Base-by-base conservation (phyloP, 1,284 basidiomycete genomes). In the Apiotrichum siamense region DNA sequence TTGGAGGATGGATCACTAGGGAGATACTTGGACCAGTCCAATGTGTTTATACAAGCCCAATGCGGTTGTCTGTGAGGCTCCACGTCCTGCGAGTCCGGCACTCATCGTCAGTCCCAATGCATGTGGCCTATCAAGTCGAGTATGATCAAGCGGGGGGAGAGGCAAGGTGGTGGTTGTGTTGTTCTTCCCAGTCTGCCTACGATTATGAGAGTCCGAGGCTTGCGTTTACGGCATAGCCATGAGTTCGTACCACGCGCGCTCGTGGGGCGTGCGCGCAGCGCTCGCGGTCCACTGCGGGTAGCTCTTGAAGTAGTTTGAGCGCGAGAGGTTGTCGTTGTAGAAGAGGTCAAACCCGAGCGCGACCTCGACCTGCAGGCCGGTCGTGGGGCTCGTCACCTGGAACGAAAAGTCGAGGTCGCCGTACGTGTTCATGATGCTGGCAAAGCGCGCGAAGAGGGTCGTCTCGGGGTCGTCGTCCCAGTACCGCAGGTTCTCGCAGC, bases 371-470 rank as follows among this genome's bases (percentile, higher is more conserved):
- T 29, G 17, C 18, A 43, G n/a, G 20, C 12, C 27, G 39, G 7
- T 6, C 11, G 4, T 13, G 18, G 18, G 23, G 26, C 3, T 17
- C 11, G 26, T 32, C 7, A 12, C 13, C 18, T n/a, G n/a, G 11
- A 21, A 18, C 27, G 4, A 17, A 20, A 43, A 3, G 25, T 43
- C 41, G n/a, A 29, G 23, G 41, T 43, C 41, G 41, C 41, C 29
- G 41, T 43, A 43, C 18, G 26, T 17, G 41, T 43, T 43, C 41
- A 43, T 43, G 41, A 43, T 32, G 41, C 41, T 43, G 7, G 41
- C 41, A 23, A 43, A 43, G 18, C 41, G 41, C 3, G 41, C 41
- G 23, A 43, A 43, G 10, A 43, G 41, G 4, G 41, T 43, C 18
- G 27, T 20, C 41, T 43, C 41, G 18, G 41, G 41, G 27, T 43